Evolutionary conservation across 306 rosid genomes (phyloP), one percentile per base, ranked within the genome.

Genomic region (Quercus engelmannii): DNA sequence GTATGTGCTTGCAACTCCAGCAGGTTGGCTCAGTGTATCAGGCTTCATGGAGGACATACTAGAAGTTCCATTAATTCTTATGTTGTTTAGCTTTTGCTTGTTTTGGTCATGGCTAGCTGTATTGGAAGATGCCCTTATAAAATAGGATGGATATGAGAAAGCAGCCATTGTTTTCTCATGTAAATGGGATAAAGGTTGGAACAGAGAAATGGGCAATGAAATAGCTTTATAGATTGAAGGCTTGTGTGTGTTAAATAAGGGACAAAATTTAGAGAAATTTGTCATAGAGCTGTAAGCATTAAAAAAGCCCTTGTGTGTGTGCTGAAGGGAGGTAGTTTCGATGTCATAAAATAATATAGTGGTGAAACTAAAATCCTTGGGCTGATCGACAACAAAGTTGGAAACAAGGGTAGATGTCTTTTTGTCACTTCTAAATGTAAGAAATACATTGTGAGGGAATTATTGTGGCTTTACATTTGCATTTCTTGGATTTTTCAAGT

Each of bases 11-110:
- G 80, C 76, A 51, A 78, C 82, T 72, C 86, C 80, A 62, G 78
- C 74, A 21, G 71, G 80, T 68, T 84, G 88, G 78, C 76, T 77
- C 1, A 80, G 79, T 51, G 79, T 61, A 26, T 86, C 90, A 56
- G 84, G 79, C 65, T 82, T 86, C 11, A 75, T 31, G 52, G 82
- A 56, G 4, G 85, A 63, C 78, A 84, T 73, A 13, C 59, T 73
- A 18, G 63, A 73, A 54, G 71, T 73, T 20, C 93, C 97, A 79
- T 83, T 88, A 12, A 88, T 43, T 73, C 83, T 89, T 73, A 91
- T 76, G 58, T 75, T 59, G 31, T 74, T 85, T 30, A 82, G 6
- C 31, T 81, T 89, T 56, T 85, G 90, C 81, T 81, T 80, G 43
- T 33, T 74, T 35, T 76, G 79, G 14, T 91, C 89, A 54, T 81